A percentile compares a stretch with the other conserved stretches of the same genome.
phyloP scores from a whole-genome alignment of 2,329 filamentous ascomycete genomes.

The Fonsecaea pugnacius region DNA sequence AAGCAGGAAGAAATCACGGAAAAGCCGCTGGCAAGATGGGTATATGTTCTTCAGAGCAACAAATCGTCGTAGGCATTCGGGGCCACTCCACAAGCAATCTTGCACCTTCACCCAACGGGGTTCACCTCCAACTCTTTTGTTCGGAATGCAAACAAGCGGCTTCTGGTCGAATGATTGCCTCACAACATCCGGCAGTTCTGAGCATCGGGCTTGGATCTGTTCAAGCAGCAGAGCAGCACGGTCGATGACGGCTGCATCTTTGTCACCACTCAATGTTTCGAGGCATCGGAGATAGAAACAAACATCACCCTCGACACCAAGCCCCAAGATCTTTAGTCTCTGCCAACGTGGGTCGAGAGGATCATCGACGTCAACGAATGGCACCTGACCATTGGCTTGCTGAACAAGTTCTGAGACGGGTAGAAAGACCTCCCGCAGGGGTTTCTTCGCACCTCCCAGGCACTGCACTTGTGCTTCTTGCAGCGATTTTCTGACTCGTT shows the following conservation, averaged over 20 bases:
- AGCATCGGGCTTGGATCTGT: conserved; percentile 15
- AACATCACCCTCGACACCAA: conserved; percentile 18
- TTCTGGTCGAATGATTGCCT: conserved; percentile 13
- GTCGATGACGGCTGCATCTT: conserved; percentile 6
- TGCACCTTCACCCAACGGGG: conserved; percentile 10
- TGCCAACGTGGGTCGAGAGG: conserved; percentile 17
- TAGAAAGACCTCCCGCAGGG: conserved; percentile 12
- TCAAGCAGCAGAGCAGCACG: conserved; percentile 10
- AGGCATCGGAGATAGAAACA: conserved; percentile 18
- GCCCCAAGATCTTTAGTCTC: conserved; percentile 6
- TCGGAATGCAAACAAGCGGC: conserved; percentile 15
- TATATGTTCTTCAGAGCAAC: conserved; percentile 18
- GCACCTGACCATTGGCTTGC: conserved; percentile 17
- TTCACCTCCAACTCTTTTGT: background rate
- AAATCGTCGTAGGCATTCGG: conserved; percentile 19
- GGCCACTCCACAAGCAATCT: conserved; percentile 17
- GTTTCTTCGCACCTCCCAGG: conserved; percentile 1
- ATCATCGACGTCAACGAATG: conserved; percentile 13
- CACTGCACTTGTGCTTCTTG: conserved; percentile 10
- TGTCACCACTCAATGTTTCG: conserved; percentile 10
- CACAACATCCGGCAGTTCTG: conserved; percentile 11
- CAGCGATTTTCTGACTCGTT: conserved; percentile 6
- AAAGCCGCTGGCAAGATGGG: conserved; percentile 18
- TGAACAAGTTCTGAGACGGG: conserved; percentile 15
- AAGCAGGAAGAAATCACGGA: conserved; percentile 17